A percentile compares a stretch with the other conserved stretches of the same genome.
phyloP scores from a whole-genome alignment of 1,139 yeast species.

The Kazachstania sp. region DNA sequence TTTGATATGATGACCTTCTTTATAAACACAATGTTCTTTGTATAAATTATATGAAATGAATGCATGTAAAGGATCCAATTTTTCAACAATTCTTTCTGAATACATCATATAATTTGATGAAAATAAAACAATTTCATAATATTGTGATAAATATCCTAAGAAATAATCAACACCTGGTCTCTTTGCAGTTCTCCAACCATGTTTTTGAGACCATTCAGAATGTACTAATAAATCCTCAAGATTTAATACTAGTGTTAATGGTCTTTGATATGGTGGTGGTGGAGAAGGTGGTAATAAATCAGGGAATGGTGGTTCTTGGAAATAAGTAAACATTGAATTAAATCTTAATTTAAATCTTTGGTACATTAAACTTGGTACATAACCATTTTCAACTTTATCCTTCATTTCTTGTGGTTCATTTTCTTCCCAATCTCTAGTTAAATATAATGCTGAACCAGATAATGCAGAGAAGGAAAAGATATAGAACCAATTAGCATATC shows the following conservation, averaged over 20 bases:
- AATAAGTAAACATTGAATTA: conserved; percentile 67
- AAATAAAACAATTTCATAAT: conserved; percentile 90
- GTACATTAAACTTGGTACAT: conserved; percentile 55
- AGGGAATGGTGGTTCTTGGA: conserved; percentile 90
- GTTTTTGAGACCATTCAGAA: conserved; percentile 83
- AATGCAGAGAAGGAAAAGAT: conserved; percentile 51
- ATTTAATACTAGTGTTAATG: conserved; percentile 78
- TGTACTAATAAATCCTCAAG: conserved; percentile 87
- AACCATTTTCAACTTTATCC: conserved; percentile 54
- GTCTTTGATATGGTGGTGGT: conserved; percentile 89
- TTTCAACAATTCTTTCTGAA: conserved; percentile 75
- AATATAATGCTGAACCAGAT: conserved; percentile 56
- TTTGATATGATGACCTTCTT: conserved; percentile 76
- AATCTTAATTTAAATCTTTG: conserved; percentile 64
- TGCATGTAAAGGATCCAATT: conserved; percentile 89
- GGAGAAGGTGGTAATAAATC: conserved; percentile 87
- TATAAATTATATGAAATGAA: conserved; percentile 78
- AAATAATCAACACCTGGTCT: conserved; percentile 98
- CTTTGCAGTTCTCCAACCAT: conserved; percentile 98
- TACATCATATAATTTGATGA: conserved; percentile 79
- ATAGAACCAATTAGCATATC: conserved; percentile 62
- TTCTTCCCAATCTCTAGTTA: conserved; percentile 83
- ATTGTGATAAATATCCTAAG: conserved; percentile 86
- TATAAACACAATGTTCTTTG: conserved; percentile 80
- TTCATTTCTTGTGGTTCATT: conserved; percentile 55